Base-by-base conservation (phyloP, 129 eudicot species). In the Dittrichia graveolens region DNA sequence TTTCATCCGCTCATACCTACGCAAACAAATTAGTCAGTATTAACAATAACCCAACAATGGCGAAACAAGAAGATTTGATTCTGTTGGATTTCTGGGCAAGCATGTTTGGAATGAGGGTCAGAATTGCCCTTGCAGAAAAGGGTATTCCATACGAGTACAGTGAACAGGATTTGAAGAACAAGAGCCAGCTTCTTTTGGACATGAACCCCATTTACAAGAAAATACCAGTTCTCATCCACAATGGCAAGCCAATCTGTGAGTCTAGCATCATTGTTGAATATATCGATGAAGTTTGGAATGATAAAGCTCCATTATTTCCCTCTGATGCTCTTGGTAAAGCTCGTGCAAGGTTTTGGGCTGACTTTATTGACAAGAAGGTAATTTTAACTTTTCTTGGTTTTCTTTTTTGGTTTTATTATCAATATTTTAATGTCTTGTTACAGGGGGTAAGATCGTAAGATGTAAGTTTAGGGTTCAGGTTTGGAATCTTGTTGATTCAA, bases 281-380 rank as follows among this genome's bases (percentile, higher is more conserved):
- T 71, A 77, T 86, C 6, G 87, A 86, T 65, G 85, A 83, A 39
- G 87, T 83, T 43, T 83, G 91, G 91, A 74, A 55, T 9, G 69
- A 80, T n/a, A 80, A 80, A 40, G 49, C 80, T 37, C 77, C 86
- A 4, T 47, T 82, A 40, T 48, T 82, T 68, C 85, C 91, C 38
- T 74, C 85, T 69, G 85, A 86, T 61, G 19, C 87, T 65, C 77
- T 74, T 59, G 74, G 8, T 40, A 80, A 75, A 69, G 81, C 91
- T 52, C 77, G 65, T 18, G 87, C 87, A 0, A 78, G 70, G 56
- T 86, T 83, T 54, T 86, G 87, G 91, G 83, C 80, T 9, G 80
- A 83, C 34, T 83, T 67, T 55, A 71, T 83, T 45, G 87, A 83
- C 53, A 83, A 80, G 31, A 83, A 80, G 88, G 91, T 86, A 46